phyloP scores from a whole-genome alignment of 768 basidiomycete genomes.

The Phylloporus rhodoxanthus region DNA sequence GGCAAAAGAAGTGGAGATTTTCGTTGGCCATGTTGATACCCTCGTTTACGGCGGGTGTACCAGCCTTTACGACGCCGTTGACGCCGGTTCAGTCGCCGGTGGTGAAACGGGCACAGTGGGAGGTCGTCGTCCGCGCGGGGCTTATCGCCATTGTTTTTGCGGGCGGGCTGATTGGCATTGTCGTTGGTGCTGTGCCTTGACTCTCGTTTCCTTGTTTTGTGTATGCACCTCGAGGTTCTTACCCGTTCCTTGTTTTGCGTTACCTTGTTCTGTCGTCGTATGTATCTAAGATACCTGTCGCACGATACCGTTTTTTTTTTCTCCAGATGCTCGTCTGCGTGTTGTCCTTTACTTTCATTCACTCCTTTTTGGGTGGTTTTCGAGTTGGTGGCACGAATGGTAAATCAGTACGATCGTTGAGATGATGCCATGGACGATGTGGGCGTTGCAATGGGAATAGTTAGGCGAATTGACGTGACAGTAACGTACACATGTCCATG shows the following conservation, averaged over 20 bases:
- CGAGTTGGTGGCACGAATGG: background rate
- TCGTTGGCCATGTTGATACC: constrained; percentile 20
- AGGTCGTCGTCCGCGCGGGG: constrained; percentile 64
- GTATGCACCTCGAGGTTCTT: background rate
- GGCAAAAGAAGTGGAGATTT: background rate
- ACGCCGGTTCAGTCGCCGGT: constrained; percentile 65
- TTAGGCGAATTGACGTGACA: too few species aligned
- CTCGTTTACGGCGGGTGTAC: constrained; percentile 41
- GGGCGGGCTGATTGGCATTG: constrained; percentile 28
- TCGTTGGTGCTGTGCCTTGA: constrained; percentile 15
- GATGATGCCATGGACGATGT: too few species aligned
- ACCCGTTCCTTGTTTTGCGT: background rate
- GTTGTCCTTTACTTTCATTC: background rate
- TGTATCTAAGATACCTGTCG: background rate
- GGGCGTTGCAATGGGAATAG: too few species aligned
- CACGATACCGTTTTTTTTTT: background rate
- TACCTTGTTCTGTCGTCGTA: background rate
- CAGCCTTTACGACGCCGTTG: constrained; percentile 65
- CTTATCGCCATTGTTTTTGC: constrained; percentile 40
- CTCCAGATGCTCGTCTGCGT: background rate
- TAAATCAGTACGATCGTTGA: background rate
- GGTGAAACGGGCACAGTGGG: constrained; percentile 79
- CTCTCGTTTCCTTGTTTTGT: background rate
- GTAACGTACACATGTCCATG: too few species aligned
- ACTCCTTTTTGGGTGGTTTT: too few species aligned